Evolutionary conservation across 1,284 basidiomycete species (phyloP).

Genomic region (Naganishia albida): DNA sequence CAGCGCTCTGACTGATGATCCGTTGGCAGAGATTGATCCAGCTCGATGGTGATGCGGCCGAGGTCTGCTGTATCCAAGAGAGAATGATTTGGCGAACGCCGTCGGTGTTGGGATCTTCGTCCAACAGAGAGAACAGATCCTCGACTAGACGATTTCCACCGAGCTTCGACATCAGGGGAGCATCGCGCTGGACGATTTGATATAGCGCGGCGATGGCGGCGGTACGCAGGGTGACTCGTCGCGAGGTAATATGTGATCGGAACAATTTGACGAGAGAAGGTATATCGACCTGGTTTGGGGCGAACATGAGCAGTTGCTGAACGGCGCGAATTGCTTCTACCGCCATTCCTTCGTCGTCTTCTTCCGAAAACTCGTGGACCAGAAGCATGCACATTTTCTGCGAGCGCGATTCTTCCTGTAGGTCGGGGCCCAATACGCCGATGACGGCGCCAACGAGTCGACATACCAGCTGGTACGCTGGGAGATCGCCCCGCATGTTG

Average conservation of each 20-base stretch:
- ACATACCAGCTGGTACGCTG: constrained; percentile 87
- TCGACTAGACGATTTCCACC: constrained; percentile 94
- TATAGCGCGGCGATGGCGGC: constrained; percentile 94
- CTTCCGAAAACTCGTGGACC: constrained; percentile 78
- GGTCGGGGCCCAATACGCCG: constrained; percentile 91
- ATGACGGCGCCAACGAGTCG: constrained; percentile 90
- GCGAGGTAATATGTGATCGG: constrained; percentile 71
- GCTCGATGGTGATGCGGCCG: constrained; percentile 84
- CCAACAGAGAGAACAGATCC: constrained; percentile 90
- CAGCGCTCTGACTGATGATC: constrained; percentile 76
- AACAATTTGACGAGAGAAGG: constrained; percentile 75
- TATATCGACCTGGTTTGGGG: constrained; percentile 76
- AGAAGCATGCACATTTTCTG: constrained; percentile 79
- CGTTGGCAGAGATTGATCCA: constrained; percentile 98
- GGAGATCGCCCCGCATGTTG: constrained; percentile 86
- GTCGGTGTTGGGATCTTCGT: constrained; percentile 90
- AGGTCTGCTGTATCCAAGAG: constrained; percentile 96
- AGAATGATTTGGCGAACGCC: constrained; percentile 89
- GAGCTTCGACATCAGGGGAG: constrained; percentile 82
- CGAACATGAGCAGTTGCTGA: constrained; percentile 96
- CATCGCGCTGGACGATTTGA: constrained; percentile 95
- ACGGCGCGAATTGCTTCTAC: constrained; percentile 95
- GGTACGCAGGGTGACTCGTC: constrained; percentile 79
- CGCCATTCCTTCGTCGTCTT: constrained; percentile 82
- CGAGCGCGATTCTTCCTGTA: constrained; percentile 83